Evolutionary conservation across 148 eudicot genomes (phyloP), one percentile per base, ranked within the genome.

Genomic region (Vaccinium macrocarpon): DNA sequence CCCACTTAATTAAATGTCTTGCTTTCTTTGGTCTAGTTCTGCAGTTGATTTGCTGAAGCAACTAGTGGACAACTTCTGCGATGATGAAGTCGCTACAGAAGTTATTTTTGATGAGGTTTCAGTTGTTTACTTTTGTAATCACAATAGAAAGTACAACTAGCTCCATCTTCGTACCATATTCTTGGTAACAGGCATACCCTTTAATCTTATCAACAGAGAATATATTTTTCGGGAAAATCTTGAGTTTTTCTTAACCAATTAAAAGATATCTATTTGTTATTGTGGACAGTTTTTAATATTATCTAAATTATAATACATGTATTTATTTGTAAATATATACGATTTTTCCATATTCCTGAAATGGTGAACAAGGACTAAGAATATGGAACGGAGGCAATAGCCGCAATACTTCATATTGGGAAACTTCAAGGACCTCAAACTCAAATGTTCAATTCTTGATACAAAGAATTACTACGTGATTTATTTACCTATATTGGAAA

Each of bases 81-180:
- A 85, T 82, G 89, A 92, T 86, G 95, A 94, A 68, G 71, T 86
- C 59, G 90, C 88, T 48, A 84, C 80, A 77, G 98, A 95, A 86
- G 91, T 81, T 79, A 84, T 95, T 73, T 93, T 95, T 81, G 98
- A 95, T 78, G 96, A 93, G 97, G 98, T 95, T 50, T 79, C 77
- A 16, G 11, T 61, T 80, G 83, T 79, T 23, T 71, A 48, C 25
- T 62, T 59, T 16, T 32, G 50, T 11, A 25, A 66, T 66, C 32
- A 25, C 35, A n/a, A 66, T 66, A 25, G 35, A 66, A 66, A 66
- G 15, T 66, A 25, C 15, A 11, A 11, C 35, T 66, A 14, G 32
- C 72, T 66, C 35, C 21, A 7, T 21, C 35, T 66, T 32, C 6
- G 2, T 11, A 32, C 11, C 16, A 13, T 25, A 66, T 66, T 25